Conservation (phyloP, 208 protist genomes). For the Giardia duodenalis region DNA sequence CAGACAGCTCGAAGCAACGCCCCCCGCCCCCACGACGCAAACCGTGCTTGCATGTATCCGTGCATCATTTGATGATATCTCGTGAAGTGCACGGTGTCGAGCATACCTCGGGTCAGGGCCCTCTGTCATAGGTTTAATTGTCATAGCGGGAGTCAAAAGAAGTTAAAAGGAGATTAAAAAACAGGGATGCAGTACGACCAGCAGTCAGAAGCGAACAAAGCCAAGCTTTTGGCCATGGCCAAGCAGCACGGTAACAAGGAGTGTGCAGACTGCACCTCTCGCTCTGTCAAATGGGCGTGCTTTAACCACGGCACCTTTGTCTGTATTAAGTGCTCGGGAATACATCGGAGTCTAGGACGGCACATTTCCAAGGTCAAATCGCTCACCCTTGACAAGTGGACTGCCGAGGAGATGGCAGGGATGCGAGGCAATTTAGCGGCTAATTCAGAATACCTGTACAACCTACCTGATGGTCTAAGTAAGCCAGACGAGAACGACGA, state of each 20-base stretch:
- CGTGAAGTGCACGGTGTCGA: not conserved
- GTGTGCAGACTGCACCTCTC: conserved; percentile 25
- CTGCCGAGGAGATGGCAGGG: not conserved
- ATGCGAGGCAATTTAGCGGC: not conserved
- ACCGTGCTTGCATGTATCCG: not conserved
- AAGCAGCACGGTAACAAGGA: not conserved
- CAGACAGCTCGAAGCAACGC: not conserved
- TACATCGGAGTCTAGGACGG: not conserved
- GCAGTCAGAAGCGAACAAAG: not conserved
- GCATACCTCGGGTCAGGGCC: too few relatives aligned
- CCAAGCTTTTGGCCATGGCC: not conserved
- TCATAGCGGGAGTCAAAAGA: too few relatives aligned
- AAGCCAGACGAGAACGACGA: conserved; percentile 26
- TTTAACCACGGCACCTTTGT: conserved; percentile 30
- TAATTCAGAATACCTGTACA: not conserved
- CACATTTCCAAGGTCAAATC: conserved; percentile 11
- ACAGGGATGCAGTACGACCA: not conserved
- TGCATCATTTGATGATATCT: not conserved
- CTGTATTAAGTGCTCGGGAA: conserved; percentile 29
- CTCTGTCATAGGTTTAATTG: too few relatives aligned
- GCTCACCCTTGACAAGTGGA: conserved; percentile 24
- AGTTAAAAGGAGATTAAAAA: too few relatives aligned
- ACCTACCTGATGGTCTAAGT: not conserved
- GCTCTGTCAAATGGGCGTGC: not conserved
- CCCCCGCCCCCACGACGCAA: not conserved